Percentiles rank a stretch among this genome's conserved stretches.
Conservation (phyloP, 1,284 basidiomycete genomes). For the Takashimella tepidaria region DNA sequence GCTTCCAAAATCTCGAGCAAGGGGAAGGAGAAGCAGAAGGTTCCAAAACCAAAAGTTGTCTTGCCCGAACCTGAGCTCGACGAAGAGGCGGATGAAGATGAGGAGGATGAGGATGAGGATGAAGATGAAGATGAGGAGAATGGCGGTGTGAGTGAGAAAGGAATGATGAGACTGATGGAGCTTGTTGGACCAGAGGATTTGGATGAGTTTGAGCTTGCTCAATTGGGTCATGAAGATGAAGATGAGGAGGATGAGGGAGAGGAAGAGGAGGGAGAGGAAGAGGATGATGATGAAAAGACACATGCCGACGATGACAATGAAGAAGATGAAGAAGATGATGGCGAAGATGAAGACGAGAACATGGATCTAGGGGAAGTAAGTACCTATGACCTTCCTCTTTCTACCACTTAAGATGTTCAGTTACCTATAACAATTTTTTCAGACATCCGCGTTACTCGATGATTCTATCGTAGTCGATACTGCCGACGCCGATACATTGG, state of each 20-base stretch:
- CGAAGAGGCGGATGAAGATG: constrained; percentile 25
- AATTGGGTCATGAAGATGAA: constrained; percentile 21
- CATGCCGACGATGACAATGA: constrained; percentile 55
- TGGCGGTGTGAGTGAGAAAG: constrained; percentile 78
- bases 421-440: too few relatives aligned
- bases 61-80: constrained; percentile 12
- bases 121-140: constrained; percentile 67
- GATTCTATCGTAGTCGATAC: constrained; percentile 47
- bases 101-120: constrained; percentile 27
- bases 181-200: constrained; percentile 54
- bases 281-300: constrained; percentile 62
- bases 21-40: constrained; percentile 15
- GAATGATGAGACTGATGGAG: constrained; percentile 62
- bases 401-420: too few relatives aligned
- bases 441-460: constrained; percentile 17
- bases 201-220: constrained; percentile 33
- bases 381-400: constrained; percentile 41
- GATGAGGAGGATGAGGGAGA: constrained; percentile 56
- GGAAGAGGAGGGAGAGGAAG: constrained; percentile 65
- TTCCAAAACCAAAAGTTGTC: neutral
- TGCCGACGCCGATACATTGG: constrained; percentile 52
- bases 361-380: constrained; percentile 42
- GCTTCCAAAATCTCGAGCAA: constrained; percentile 21
- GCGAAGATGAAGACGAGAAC: constrained; percentile 41
- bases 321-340: constrained; percentile 48